Base-by-base conservation (phyloP, 768 basidiomycete genomes). In the Boletus huronensis region DNA sequence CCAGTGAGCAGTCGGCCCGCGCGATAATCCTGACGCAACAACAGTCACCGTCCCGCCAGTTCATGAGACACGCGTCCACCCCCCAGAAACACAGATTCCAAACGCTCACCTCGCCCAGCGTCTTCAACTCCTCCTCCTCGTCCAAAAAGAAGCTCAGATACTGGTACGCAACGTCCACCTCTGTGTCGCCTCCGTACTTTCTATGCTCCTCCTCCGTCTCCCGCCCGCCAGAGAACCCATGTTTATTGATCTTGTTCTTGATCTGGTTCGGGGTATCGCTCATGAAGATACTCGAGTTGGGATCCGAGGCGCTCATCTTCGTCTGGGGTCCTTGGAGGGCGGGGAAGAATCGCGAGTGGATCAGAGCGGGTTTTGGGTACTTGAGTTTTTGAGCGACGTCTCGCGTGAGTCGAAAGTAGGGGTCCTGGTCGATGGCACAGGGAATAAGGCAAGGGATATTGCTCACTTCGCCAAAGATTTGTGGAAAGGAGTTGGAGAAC, bases 271-370 rank as follows among this genome's bases (percentile, higher is more conserved):
- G 78, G 55, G 89, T 91, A 70, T 99, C 97, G 31, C 80, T 92
- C 96, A 99, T 98, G 77, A 82, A 98, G 61, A 99, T 95, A 59
- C 90, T 90, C 59, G 88, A 90, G 73, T 94, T 96, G 21, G 84
- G 77, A 71, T 96, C 88, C 47, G 91, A 94, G 5, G 97, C 97
- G 70, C 94, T 97, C 97, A 99, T 99, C 76, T 99, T 99, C 34
- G 93, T 96, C 72, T 97, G 93, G 3, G 97, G 90, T 40, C 97
- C 97, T 72, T 98, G 96, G 10, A 99, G 80, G 5, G 97, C 95
- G 11, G 97, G 97, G 77, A 99, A 96, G 80, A 99, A 99, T 67
- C 96, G 96, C 44, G 95, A 82, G 72, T 98, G 94, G 46, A 99
- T 75, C 25, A 98, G 82, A 2, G 89, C 75, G 2, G 97, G 97